Percentiles rank a stretch among this genome's conserved stretches.
Conservation (phyloP, 2,329 filamentous ascomycete genomes). For the Sporothrix dimorphospora region DNA sequence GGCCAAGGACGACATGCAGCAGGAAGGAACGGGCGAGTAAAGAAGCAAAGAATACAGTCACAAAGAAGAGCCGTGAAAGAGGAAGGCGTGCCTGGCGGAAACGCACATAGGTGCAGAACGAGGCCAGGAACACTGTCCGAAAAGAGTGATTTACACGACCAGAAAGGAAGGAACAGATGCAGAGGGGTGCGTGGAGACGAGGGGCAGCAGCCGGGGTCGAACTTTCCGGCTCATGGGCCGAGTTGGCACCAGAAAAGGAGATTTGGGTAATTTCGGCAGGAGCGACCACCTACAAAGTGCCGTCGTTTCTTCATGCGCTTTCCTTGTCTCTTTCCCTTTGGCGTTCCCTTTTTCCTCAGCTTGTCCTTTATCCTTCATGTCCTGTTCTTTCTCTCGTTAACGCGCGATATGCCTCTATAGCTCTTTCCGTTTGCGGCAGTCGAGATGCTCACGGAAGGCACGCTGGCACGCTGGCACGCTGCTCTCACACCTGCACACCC, state of each 20-base stretch:
- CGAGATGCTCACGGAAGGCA: not conserved
- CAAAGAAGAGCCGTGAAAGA: not conserved
- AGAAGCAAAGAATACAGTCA: not conserved
- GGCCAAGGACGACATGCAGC: not conserved
- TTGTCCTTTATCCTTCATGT: not conserved
- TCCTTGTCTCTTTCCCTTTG: not conserved
- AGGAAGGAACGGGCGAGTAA: not conserved
- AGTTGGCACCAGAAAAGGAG: constrained; percentile 13
- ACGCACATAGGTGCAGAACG: constrained; percentile 7
- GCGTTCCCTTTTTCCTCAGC: not conserved
- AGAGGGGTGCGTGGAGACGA: constrained; percentile 12
- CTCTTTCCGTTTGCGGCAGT: not conserved
- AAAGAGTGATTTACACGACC: constrained; percentile 26
- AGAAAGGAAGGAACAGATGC: constrained; percentile 25
- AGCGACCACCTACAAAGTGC: not conserved
- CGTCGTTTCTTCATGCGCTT: not conserved
- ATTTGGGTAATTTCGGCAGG: constrained; percentile 24
- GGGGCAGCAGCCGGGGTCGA: not conserved
- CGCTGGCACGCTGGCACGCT: not conserved
- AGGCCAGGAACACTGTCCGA: constrained; percentile 10
- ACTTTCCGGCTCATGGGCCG: not conserved
- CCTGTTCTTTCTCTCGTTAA: not conserved
- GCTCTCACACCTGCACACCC: not conserved
- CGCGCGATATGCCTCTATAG: not conserved
- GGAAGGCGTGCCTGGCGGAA: constrained; percentile 1